phyloP scores from a whole-genome alignment of 306 rosid genomes.

The Fragaria vesca region DNA sequence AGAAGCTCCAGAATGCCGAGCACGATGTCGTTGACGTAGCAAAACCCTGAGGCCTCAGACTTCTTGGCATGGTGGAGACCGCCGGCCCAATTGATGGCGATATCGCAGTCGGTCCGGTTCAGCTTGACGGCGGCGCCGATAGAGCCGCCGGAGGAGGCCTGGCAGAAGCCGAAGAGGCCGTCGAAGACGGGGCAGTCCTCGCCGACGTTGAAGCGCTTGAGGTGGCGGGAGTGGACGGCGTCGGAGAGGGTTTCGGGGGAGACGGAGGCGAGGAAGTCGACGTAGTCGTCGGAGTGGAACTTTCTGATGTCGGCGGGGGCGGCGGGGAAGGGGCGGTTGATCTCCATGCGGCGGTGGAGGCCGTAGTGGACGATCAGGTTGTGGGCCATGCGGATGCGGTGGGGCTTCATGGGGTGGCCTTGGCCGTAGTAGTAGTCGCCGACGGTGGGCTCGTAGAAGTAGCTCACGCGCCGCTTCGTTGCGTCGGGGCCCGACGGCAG shows the following conservation, averaged over 20 bases:
- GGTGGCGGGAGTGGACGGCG: constrained; percentile 45
- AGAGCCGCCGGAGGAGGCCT: constrained; percentile 78
- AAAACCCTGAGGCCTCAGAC: constrained; percentile 87
- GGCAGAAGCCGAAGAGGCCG: constrained; percentile 69
- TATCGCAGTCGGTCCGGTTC: constrained; percentile 65
- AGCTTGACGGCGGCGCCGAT: constrained; percentile 79
- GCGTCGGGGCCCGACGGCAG: constrained; percentile 59
- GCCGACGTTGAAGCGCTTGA: constrained; percentile 75
- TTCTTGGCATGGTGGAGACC: constrained; percentile 83
- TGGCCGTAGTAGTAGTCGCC: constrained; percentile 84
- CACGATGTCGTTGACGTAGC: constrained; percentile 88
- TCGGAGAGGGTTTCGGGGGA: constrained; percentile 54
- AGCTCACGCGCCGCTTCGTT: constrained; percentile 60
- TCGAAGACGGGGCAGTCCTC: constrained; percentile 87
- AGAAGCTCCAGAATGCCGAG: constrained; percentile 91
- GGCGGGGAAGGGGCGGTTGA: constrained; percentile 73
- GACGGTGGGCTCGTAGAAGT: constrained; percentile 75
- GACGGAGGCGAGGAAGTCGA: constrained; percentile 60
- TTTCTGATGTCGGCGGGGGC: constrained; percentile 48
- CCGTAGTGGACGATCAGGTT: constrained; percentile 67
- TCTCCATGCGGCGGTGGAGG: constrained; percentile 82
- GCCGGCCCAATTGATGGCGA: constrained; percentile 81
- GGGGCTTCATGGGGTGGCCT: constrained; percentile 88
- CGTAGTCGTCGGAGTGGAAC: constrained; percentile 68
- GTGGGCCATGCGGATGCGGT: constrained; percentile 82